A percentile compares a stretch with the other conserved stretches of the same genome.
phyloP scores from a whole-genome alignment of 2,329 filamentous ascomycete species.

The Mollisia scopiformis region DNA sequence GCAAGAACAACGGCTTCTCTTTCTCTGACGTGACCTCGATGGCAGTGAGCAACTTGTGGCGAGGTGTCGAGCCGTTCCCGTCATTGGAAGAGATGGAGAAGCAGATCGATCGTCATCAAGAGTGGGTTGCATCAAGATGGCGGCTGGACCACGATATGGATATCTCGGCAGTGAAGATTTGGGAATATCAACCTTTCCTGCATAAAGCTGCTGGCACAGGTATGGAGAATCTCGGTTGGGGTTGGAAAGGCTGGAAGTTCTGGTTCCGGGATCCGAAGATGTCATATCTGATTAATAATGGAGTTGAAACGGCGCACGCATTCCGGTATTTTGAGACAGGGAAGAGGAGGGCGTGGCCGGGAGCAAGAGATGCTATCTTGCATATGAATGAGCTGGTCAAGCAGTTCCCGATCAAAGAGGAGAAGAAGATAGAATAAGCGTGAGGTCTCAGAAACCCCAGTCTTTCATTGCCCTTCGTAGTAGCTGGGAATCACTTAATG shows the following conservation, averaged over 20 bases:
- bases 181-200: conserved; percentile 44
- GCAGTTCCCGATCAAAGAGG: conserved; percentile 10
- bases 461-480: too few relatives aligned
- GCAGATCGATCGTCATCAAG: conserved; percentile 8
- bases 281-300: conserved; percentile 42
- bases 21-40: conserved; percentile 47
- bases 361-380: conserved; percentile 41
- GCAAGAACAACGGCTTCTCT: conserved; percentile 33
- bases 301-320: conserved; percentile 44
- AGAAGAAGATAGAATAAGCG: conserved; percentile 3
- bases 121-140: conserved; percentile 12
- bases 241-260: conserved; percentile 45
- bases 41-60: conserved; percentile 49
- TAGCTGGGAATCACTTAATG: too few relatives aligned
- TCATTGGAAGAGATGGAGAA: conserved; percentile 18
- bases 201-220: conserved; percentile 47
- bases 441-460: too few relatives aligned
- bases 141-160: conserved; percentile 4
- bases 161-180: conserved; percentile 12
- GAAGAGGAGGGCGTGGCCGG: conserved; percentile 43
- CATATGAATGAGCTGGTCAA: conserved; percentile 14
- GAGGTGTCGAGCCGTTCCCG: conserved; percentile 43
- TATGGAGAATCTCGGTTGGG: conserved; percentile 44
- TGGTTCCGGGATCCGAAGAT: conserved; percentile 42
- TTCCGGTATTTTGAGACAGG: conserved; percentile 46